Base-by-base conservation (phyloP, 2,329 filamentous ascomycete species). In the Thelonectria discophora region DNA sequence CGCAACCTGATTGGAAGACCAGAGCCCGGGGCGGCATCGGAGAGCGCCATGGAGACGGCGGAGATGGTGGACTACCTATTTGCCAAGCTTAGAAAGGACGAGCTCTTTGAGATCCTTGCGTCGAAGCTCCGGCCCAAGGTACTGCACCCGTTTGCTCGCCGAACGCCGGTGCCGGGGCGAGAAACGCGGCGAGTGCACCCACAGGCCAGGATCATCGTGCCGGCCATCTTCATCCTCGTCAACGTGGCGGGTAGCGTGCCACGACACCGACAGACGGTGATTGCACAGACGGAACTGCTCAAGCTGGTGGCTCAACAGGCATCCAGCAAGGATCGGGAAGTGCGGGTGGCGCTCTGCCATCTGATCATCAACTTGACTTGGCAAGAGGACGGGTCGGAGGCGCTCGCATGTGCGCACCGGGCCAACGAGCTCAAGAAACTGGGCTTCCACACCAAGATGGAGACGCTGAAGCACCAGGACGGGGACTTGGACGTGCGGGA, bases 51-150 rank as follows among this genome's bases (percentile, higher is more conserved):
- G 53, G 84, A 85, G 60, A 86, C 84, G 27, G 81, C 84, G 3
- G 85, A 88, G 56, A 94, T 97, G 87, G 93, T 97, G 63, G 93
- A 97, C 72, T 89, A 91, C 71, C 78, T 98, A 20, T 90, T 98
- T 72, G 85, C 81, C 60, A 85, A 89, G 58, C 83, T 97, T 48
- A 92, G 92, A 1, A 86, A 92, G 72, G 87, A 92, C 60, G 85
- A 89, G 40, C 82, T 98, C 55, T 94, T 97, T 69, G 88, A 91
- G 50, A 90, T 97, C 39, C 80, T 99, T 47, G 86, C 89, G 12
- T 86, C 89, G 27, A 97, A 97, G 76, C 81, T 98, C 34, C 86
- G 87, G 42, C 82, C 89, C 5, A 85, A 83, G 71, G 75, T 85
- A 48, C 76, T 88, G 39, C 82, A 84, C 63, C 82, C 83, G 1